Base-by-base conservation (phyloP, 2,329 filamentous ascomycete genomes). In the Venturia asperata region DNA sequence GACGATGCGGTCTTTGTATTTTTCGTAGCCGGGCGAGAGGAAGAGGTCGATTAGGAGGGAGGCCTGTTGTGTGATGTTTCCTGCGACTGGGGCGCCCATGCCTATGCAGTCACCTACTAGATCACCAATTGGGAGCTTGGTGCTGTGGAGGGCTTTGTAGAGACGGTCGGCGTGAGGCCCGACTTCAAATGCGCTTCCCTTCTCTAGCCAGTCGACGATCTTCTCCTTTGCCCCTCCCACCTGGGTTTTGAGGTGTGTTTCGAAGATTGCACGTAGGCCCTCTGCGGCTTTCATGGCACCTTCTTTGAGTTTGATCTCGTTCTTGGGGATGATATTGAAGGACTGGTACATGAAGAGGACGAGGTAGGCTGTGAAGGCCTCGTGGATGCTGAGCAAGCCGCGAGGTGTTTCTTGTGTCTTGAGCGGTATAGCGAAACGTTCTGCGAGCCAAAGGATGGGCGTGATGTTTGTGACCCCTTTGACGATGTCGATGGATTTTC, bases 401-500 rank as follows among this genome's bases (percentile, higher is more conserved):
- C 80, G 83, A 2, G 85, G 83, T 62, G 85, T 83, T 13, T 84
- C 78, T 2, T 74, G 72, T 0, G 84, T 86, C 77, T 90, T 89
- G 47, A 91, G 77, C 0, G 88, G 87, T 3, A 91, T 77, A 61
- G 85, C 84, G 72, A 90, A 88, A 5, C 82, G 81, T 2, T 87
- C 79, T 0, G 83, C 85, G 49, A 89, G 77, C 70, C 83, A 90
- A 69, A 85, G 80, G 3, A 86, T 83, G 6, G 87, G 87, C 0
- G 81, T 82, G 34, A 89, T 75, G 71, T 91, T 91, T 34, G 84
- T 87, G 0, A 91, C 82, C 67, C 90, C 86, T 30, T 86, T 83
- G 11, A 90, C 78, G 4, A 82, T 79, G 64, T 83, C 79, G 68
- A 83, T 80, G 0, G 79, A 78, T 43, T 77, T 77, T 55, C 76